Evolutionary conservation across 257 asterid genomes (phyloP).

Genomic region (Rhazya stricta): DNA sequence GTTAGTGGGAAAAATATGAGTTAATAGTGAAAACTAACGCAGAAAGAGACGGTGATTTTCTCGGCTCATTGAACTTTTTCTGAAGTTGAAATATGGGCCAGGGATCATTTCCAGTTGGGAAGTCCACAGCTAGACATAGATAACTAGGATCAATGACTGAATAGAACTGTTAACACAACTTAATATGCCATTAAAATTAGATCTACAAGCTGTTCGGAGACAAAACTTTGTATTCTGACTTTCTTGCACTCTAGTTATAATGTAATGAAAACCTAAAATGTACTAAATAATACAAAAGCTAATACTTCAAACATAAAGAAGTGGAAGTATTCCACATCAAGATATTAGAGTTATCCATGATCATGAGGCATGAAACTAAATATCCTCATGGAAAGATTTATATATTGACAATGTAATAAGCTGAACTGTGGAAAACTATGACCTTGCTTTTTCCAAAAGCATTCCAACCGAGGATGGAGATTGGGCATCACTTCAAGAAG

Average conservation of each 20-base stretch:
- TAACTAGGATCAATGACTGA: slow-evolving; percentile 4
- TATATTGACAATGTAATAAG: neutral
- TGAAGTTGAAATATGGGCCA: slow-evolving; percentile 78
- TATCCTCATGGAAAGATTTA: too few relatives aligned
- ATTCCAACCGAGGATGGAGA: neutral
- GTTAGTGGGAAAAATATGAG: neutral
- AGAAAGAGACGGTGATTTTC: slow-evolving; percentile 92
- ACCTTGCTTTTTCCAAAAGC: neutral
- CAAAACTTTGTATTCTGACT: neutral
- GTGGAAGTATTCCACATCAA: neutral
- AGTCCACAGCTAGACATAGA: slow-evolving; percentile 67
- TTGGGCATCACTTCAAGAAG: neutral
- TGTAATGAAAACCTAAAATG: neutral
- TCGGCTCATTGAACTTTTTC: slow-evolving; percentile 75
- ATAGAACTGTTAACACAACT: neutral
- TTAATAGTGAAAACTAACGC: slow-evolving; percentile 45
- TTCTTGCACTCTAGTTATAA: neutral
- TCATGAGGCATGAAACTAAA: neutral
- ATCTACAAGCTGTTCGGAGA: neutral
- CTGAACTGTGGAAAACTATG: neutral
- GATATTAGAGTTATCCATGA: neutral
- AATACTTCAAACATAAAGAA: neutral
- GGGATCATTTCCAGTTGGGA: slow-evolving; percentile 86
- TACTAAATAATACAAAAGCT: neutral
- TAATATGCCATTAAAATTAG: neutral